Base-by-base conservation (phyloP, 139 green algal species). In the Zygnema circumcarinatum region DNA sequence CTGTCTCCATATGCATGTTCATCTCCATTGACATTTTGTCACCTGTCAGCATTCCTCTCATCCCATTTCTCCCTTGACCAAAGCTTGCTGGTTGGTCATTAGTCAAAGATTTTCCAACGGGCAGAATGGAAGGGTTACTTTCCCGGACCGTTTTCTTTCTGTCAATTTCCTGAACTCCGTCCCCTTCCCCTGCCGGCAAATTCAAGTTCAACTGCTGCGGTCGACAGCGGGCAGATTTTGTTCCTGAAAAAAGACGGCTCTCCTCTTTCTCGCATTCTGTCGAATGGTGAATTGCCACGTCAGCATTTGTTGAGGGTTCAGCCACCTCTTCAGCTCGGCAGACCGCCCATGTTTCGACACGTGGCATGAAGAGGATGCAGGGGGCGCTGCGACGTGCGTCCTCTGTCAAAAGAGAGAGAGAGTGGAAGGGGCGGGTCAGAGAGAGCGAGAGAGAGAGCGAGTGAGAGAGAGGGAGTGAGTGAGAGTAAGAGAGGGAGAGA, bases 301-400 rank as follows among this genome's bases (percentile, higher is more conserved):
- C 47, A 62, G 47, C 47, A 62, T 7, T 16, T 25, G 16, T 7
- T 7, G 47, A 16, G 16, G 7, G 7, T 62, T 62, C 47, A 25
- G 47, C 7, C 7, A 16, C 7, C 16, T 62, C 47, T 62, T 62
- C 16, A 16, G 47, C 7, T 25, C 7, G 16, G 69, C 41, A 25
- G 47, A 84, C 76, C 21, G n/a, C 76, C 76, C 76, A 84, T 2
- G 76, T 84, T 33, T 84, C 41, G 76, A 84, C 76, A 67, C 35
- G 76, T 68, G 76, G 76, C 76, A 84, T 22, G 25, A 68, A 62
- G 33, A 84, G 76, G 47, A 84, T 36, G 22, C 76, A 84, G 20
- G 76, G 76, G 2, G 76, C 76, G 22, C n/a, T 35, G 22, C 25
- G 41, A 1, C 29, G 41, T 29, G 39, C 76, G 29, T 84, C 38